Base-by-base conservation (phyloP, 108 stramenopile genomes). In the Cafeteria roenbergensis region DNA sequence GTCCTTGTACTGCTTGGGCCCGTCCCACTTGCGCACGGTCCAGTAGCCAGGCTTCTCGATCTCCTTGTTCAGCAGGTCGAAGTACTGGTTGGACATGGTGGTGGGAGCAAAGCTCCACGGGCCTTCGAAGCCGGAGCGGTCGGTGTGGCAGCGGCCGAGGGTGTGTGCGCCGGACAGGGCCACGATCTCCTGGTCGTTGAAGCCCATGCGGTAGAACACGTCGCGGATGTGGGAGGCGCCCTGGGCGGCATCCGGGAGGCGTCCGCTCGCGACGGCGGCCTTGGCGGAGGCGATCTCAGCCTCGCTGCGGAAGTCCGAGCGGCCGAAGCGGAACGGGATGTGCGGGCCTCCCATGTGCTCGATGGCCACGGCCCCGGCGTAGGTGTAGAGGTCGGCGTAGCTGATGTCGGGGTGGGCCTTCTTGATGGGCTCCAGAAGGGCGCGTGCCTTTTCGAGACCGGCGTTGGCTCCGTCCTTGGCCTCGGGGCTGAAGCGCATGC, bases 401-500 rank as follows among this genome's bases (percentile, higher is more conserved):
- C 73, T 68, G 0, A 80, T 31, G 22, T 63, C 78, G 0, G 73
- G 73, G 62, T 85, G 83, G 58, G 78, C 71, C n/a, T 74, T 66
- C 80, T 81, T 81, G 57, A 81, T 67, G 29, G 73, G 73, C 55
- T 81, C 77, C 48, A 81, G 61, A 61, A 30, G 52, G 27, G 32
- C 60, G 53, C 61, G 61, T 25, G 50, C 68, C 63, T 62, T 48
- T 22, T 63, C 68, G 0, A 69, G 68, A 31, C 68, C 68, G 34
- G 63, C 63, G 62, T 69, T 69, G 32, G 68, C 68, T 60, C 63
- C 63, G 28, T 34, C 30, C 8, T 22, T 65, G 32, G 79, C 78
- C 73, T 97, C 96, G 24, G 91, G 90, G 32, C 69, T 79, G 71
- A 91, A 95, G 35, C 96, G 88, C 77, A 97, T 97, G 52, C 84